Evolutionary conservation across 805 yeast genomes (phyloP).

Genomic region (Yamadazyma philogaea): DNA sequence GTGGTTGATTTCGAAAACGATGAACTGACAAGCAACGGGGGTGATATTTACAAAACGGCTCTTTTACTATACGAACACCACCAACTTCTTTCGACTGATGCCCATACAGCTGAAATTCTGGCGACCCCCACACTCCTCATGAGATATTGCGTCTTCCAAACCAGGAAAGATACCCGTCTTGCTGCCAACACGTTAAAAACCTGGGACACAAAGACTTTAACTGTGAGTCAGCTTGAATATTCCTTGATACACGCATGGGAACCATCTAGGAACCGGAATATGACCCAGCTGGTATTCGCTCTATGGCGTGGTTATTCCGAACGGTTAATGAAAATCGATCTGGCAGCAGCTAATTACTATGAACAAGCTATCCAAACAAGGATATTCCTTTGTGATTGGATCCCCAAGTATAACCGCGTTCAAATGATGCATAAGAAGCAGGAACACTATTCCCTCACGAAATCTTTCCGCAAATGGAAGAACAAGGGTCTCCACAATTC

Average conservation of each 20-base stretch:
- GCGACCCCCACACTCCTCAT: constrained; percentile 26
- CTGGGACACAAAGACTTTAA: constrained; percentile 23
- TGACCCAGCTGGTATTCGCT: constrained; percentile 6
- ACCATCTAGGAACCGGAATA: background rate
- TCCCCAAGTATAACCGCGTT: background rate
- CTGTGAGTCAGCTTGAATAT: constrained; percentile 15
- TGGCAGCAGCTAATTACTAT: constrained; percentile 11
- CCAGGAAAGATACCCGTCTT: constrained; percentile 3
- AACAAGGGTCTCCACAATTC: background rate
- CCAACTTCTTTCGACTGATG: constrained; percentile 14
- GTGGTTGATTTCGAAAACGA: constrained; percentile 31
- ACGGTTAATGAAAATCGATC: background rate
- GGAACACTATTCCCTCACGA: background rate
- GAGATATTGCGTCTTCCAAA: constrained; percentile 25
- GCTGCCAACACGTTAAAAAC: constrained; percentile 10
- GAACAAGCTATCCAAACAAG: constrained; percentile 8
- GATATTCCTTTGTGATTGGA: constrained; percentile 7
- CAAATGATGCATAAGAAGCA: background rate
- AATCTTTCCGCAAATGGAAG: background rate
- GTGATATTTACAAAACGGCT: constrained; percentile 21
- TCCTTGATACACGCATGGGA: constrained; percentile 11
- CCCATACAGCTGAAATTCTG: background rate
- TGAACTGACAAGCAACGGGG: constrained; percentile 13
- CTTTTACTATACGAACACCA: constrained; percentile 23
- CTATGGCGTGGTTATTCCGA: constrained; percentile 13